A percentile compares a stretch with the other conserved stretches of the same genome.
Conservation (phyloP, 164 flowering plant species). For the Chimonanthus praecox region DNA sequence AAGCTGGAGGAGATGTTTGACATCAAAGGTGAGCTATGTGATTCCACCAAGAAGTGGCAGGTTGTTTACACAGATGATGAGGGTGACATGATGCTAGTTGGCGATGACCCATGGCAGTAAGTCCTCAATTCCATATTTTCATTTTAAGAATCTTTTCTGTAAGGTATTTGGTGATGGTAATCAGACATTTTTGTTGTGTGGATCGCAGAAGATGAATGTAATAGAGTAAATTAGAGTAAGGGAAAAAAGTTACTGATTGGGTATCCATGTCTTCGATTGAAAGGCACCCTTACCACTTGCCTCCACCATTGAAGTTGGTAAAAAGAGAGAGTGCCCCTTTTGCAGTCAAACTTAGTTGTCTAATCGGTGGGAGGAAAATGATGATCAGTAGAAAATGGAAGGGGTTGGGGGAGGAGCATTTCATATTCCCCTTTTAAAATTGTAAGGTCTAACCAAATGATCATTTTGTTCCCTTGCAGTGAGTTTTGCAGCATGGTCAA, state of each 20-base stretch:
- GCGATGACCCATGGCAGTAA: slow-evolving; percentile 97
- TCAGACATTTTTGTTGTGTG: background rate
- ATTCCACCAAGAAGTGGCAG: slow-evolving; percentile 65
- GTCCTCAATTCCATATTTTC: slow-evolving; percentile 20
- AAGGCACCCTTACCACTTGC: no score
- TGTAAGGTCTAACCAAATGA: background rate
- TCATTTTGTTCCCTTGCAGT: slow-evolving; percentile 27
- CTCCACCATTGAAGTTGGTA: background rate
- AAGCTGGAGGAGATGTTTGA: slow-evolving; percentile 86
- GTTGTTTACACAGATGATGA: slow-evolving; percentile 89
- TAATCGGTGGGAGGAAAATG: no score
- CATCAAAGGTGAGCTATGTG: slow-evolving; percentile 70
- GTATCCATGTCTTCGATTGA: background rate
- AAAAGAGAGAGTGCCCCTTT: background rate
- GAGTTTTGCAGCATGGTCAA: slow-evolving; percentile 88
- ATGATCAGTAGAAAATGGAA: background rate
- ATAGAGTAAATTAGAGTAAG: background rate
- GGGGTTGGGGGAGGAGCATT: no score
- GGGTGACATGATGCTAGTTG: slow-evolving; percentile 95
- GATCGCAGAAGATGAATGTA: no score
- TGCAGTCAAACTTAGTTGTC: background rate
- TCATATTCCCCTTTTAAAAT: no score
- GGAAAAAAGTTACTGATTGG: background rate
- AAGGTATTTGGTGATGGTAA: background rate
- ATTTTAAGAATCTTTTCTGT: background rate